Evolutionary conservation across 805 yeast species (phyloP), one percentile per base, ranked within the genome.

Genomic region (Kluyveromyces aestuarii): DNA sequence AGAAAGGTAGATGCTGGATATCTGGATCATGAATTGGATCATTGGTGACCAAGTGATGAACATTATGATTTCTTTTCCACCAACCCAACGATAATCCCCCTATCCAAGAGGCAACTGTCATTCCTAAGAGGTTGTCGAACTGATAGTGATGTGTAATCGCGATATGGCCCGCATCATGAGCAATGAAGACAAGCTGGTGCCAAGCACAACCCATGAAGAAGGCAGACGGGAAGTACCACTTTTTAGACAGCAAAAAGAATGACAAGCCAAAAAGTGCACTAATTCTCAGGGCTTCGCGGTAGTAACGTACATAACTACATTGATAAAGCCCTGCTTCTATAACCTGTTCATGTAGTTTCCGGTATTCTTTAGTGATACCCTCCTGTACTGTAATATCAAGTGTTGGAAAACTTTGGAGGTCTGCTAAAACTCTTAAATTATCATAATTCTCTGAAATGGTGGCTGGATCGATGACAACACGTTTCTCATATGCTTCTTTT

Each of bases 1-100:
- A 88, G 58, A 88, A 88, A 1, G 96, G 96, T 53, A 88, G 65
- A 67, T 88, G 96, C 66, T 88, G 96, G 61, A 88, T 89, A 67
- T 88, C 96, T 0, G 96, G 96, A 59, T 88, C 96, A 61, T 89
- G 96, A 1, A 84, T 84, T 0, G 96, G 96, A 61, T 88, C 96
- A 64, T 88, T 88, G n/a, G 96, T 85, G 48, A 88, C 75, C 46
- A 88, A 68, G 63, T 88, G 96, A 66, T 88, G 96, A n/a, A 88
- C 95, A 62, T 88, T 88, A 67, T 88, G 96, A 65, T 86, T 88
- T 46, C 90, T 73, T 58, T 88, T 89, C 96, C 96, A 88, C 96
- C 96, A 88, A 2, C 96, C 95, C 18, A 87, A 61, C 42, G 95
- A 85, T 40, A 88, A 72, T 0, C 96, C 96, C n/a, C 96, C 96